A percentile compares a stretch with the other conserved stretches of the same genome.
Evolutionary conservation across 495 filamentous ascomycete genomes (phyloP).

Genomic region (Penicillium alfredii): DNA sequence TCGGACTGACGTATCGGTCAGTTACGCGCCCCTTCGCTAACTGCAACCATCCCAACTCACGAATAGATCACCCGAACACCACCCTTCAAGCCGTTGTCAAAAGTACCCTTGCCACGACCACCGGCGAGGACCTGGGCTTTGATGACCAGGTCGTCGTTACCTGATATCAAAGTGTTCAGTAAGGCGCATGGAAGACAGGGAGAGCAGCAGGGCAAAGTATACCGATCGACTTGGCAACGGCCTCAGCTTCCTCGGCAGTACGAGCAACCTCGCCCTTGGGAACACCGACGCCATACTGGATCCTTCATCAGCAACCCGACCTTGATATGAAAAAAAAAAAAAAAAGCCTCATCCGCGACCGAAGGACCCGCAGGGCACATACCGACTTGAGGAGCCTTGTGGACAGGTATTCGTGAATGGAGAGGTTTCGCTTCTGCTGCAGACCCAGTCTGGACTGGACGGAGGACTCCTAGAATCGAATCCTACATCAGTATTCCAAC

Average conservation of each 20-base stretch:
- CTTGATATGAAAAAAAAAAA: slow-evolving; percentile 13
- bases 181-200: slow-evolving; percentile 8
- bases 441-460: slow-evolving; percentile 42
- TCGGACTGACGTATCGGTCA: slow-evolving; percentile 44
- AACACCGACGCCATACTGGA: slow-evolving; percentile 87
- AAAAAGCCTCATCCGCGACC: slow-evolving; percentile 13
- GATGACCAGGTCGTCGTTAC: slow-evolving; percentile 96
- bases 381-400: slow-evolving; percentile 82
- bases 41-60: slow-evolving; percentile 37
- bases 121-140: slow-evolving; percentile 98
- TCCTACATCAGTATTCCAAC: slow-evolving; percentile 18
- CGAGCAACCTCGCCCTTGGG: slow-evolving; percentile 82
- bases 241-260: slow-evolving; percentile 81
- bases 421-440: slow-evolving; percentile 80
- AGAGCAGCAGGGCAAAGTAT: slow-evolving; percentile 23
- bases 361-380: slow-evolving; percentile 25
- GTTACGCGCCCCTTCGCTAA: slow-evolving; percentile 5
- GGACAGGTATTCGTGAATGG: slow-evolving; percentile 96
- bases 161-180: slow-evolving; percentile 35
- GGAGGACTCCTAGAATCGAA: slow-evolving; percentile 38
- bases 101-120: slow-evolving; percentile 92
- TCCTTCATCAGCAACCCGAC: slow-evolving; percentile 19
- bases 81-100: slow-evolving; percentile 98
- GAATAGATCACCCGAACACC: slow-evolving; percentile 98
- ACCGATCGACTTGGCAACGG: slow-evolving; percentile 82